Conservation (phyloP, 139 green algal genomes). For the Pseudopediastrum boryanum region DNA sequence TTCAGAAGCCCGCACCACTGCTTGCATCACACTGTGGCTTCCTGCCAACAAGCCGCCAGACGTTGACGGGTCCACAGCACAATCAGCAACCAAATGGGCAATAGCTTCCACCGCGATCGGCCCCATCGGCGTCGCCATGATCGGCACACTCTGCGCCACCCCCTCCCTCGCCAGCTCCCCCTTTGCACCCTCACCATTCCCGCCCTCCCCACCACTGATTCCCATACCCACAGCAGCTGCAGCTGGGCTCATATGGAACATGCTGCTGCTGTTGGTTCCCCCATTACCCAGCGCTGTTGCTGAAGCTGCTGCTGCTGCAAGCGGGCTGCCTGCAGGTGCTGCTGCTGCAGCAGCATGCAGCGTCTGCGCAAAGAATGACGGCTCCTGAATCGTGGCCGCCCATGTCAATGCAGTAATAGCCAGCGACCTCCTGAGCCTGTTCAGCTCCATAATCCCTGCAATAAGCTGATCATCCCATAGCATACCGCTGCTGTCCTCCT, state of each 20-base stretch:
- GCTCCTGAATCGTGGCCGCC: constrained; percentile 65
- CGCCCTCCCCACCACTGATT: constrained; percentile 1
- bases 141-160: constrained; percentile 12
- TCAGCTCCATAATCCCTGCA: constrained; percentile 57
- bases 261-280: constrained; percentile 4
- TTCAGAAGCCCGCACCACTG: not conserved
- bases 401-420: constrained; percentile 66
- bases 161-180: not conserved
- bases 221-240: constrained; percentile 26
- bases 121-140: constrained; percentile 24
- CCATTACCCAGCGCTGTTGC: constrained; percentile 14
- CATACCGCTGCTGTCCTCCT: not conserved
- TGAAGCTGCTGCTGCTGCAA: constrained; percentile 5
- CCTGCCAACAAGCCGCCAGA: constrained; percentile 32
- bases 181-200: not conserved
- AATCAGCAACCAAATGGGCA: constrained; percentile 16
- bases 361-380: constrained; percentile 26
- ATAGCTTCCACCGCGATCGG: constrained; percentile 38
- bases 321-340: constrained; percentile 2
- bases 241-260: constrained; percentile 30
- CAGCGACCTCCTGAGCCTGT: constrained; percentile 67
- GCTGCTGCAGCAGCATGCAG: constrained; percentile 16
- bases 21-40: constrained; percentile 26
- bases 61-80: not conserved
- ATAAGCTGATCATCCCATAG: constrained; percentile 53